Percentiles rank a stretch among this genome's conserved stretches.
Evolutionary conservation across 352 stramenopile genomes (phyloP).

Genomic region (Aphanomyces euteiches): DNA sequence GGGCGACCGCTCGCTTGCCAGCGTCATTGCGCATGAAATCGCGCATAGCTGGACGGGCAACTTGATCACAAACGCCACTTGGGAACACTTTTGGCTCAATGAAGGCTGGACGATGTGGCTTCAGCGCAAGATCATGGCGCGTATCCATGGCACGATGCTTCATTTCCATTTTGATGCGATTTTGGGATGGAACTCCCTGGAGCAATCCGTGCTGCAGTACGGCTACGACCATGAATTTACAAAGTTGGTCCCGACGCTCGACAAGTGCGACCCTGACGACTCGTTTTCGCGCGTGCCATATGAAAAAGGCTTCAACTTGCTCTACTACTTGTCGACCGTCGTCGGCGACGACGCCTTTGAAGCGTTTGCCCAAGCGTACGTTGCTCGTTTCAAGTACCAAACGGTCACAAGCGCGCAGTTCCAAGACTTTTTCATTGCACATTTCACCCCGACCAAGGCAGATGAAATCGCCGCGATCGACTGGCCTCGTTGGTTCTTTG

Average conservation of each 20-base stretch:
- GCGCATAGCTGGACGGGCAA: slow-evolving; percentile 96
- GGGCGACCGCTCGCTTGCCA: slow-evolving; percentile 91
- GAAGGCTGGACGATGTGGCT: slow-evolving; percentile 97
- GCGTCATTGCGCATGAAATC: slow-evolving; percentile 98
- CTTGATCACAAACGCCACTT: slow-evolving; percentile 95
- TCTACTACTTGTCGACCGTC: slow-evolving; percentile 40
- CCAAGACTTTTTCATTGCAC: slow-evolving; percentile 62
- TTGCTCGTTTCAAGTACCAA: slow-evolving; percentile 84
- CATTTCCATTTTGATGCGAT: slow-evolving; percentile 47
- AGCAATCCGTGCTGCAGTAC: slow-evolving; percentile 45
- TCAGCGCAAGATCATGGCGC: slow-evolving; percentile 94
- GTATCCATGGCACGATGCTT: slow-evolving; percentile 35
- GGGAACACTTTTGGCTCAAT: slow-evolving; percentile 98
- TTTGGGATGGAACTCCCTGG: slow-evolving; percentile 45
- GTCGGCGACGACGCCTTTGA: slow-evolving; percentile 63
- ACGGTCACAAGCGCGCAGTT: slow-evolving; percentile 85
- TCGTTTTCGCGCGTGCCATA: slow-evolving; percentile 94
- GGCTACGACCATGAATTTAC: slow-evolving; percentile 79
- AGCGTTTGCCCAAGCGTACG: slow-evolving; percentile 90
- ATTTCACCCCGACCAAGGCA: slow-evolving; percentile 56
- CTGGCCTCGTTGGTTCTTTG: slow-evolving; percentile 91
- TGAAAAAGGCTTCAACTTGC: slow-evolving; percentile 88
- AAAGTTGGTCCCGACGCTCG: slow-evolving; percentile 50
- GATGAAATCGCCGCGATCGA: slow-evolving; percentile 71
- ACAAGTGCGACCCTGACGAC: slow-evolving; percentile 93